A percentile compares a stretch with the other conserved stretches of the same genome.
phyloP scores from a whole-genome alignment of 345 rosid genomes.

The Nephelium lappaceum region DNA sequence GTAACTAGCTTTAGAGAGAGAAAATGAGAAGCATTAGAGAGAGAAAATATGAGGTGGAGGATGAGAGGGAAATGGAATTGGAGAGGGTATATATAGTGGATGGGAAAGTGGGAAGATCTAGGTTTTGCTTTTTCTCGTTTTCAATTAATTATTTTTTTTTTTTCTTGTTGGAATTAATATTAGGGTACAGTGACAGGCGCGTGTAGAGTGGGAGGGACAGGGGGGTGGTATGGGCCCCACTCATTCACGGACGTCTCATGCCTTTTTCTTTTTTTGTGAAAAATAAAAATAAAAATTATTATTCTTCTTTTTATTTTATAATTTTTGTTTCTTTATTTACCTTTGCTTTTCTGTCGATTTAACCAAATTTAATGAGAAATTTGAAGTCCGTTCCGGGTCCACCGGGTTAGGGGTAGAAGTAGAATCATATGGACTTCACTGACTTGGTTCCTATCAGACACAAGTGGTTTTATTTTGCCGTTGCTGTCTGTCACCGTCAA shows the following conservation, averaged over 20 bases:
- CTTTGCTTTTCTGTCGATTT: conserved; percentile 23
- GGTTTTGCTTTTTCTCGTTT: neutral
- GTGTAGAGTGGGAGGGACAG: conserved; percentile 33
- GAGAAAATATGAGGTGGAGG: conserved; percentile 28
- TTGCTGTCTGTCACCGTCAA: neutral
- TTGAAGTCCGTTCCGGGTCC: conserved; percentile 50
- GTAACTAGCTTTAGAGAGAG: neutral
- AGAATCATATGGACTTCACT: neutral
- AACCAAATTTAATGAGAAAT: conserved; percentile 37
- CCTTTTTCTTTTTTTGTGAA: neutral
- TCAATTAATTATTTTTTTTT: neutral
- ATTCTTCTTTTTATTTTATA: neutral
- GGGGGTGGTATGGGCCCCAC: conserved; percentile 12
- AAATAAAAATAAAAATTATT: no score
- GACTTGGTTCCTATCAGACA: neutral
- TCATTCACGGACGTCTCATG: conserved; percentile 33
- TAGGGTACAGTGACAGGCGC: conserved; percentile 40
- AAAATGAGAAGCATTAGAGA: conserved; percentile 25
- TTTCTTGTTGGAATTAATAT: neutral
- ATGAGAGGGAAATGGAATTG: conserved; percentile 23
- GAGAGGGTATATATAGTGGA: conserved; percentile 44
- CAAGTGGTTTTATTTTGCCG: conserved; percentile 8
- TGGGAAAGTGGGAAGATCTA: conserved; percentile 4
- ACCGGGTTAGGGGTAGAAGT: conserved; percentile 20
- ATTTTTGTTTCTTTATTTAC: neutral